These are phyloP conservation scores for Cucurbitaria berberidis DNA, from an alignment of 2,329 filamentous ascomycete species.

Conservation along the genomic window DNA sequence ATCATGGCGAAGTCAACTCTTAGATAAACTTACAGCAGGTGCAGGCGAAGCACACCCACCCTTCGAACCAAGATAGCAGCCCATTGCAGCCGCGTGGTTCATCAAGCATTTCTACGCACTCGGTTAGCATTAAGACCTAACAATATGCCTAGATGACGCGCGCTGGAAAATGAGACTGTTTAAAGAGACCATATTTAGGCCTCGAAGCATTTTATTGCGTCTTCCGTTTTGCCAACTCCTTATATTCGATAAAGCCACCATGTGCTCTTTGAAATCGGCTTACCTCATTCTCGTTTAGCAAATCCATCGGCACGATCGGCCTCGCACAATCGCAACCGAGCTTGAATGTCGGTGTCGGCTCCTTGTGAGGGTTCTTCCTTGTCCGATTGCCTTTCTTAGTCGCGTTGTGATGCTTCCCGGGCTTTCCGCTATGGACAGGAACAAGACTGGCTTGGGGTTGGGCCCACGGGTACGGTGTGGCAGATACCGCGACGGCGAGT, in stretches of 20 bases:
- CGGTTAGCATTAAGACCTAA: conserved; percentile 8
- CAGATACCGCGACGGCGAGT: conserved; percentile 21
- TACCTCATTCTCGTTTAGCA: conserved; percentile 33
- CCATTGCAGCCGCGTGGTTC: conserved; percentile 21
- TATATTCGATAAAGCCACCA: background rate
- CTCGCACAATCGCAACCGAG: conserved; percentile 28
- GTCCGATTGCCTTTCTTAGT: conserved; percentile 11
- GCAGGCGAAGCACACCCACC: conserved; percentile 26
- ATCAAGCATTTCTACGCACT: conserved; percentile 20
- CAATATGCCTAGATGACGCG: no score
- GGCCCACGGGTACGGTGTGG: conserved; percentile 26
- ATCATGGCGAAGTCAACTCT: background rate
- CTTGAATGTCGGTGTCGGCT: conserved; percentile 37
- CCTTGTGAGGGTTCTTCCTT: conserved; percentile 29
- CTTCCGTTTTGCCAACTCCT: background rate
- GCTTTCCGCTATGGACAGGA: background rate
- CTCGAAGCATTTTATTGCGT: no score
- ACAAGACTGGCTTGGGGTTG: conserved; percentile 13
- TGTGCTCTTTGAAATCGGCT: background rate
- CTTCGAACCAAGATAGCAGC: conserved; percentile 21
- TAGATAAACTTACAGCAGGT: conserved; percentile 12
- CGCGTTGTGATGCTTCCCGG: background rate
- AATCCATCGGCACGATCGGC: conserved; percentile 33
- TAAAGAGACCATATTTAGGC: no score
- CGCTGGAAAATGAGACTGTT: no score